These are phyloP conservation scores for Coemansia sp. DNA, from an alignment of 192 early-diverging fungal species.

Conservation along the genomic window DNA sequence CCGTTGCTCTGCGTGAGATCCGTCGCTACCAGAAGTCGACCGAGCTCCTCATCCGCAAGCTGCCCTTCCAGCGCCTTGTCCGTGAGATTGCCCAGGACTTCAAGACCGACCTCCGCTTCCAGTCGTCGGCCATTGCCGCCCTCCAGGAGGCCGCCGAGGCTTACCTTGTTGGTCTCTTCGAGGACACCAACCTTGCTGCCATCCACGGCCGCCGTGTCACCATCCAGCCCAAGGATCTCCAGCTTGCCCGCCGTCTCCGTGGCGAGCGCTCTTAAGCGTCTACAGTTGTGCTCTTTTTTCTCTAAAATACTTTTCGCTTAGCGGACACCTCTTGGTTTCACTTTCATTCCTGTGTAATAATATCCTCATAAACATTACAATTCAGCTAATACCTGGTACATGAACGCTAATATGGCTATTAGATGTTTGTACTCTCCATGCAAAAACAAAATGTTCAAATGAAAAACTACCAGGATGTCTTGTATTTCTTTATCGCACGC, in stretches of 20 bases:
- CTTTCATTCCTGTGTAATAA: constrained; percentile 1
- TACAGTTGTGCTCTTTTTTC: too few species aligned
- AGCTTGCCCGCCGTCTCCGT: constrained; percentile 94
- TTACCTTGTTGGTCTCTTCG: constrained; percentile 86
- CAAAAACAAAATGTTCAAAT: not conserved
- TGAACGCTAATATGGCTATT: too few species aligned
- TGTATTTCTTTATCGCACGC: not conserved
- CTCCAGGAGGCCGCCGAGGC: constrained; percentile 98
- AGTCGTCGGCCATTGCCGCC: constrained; percentile 98
- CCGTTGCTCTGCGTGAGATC: constrained; percentile 89
- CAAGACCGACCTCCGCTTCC: constrained; percentile 99
- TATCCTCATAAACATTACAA: not conserved
- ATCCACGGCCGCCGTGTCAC: constrained; percentile 99
- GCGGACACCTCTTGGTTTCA: too few species aligned
- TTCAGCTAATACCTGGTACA: too few species aligned
- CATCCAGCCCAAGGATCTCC: constrained; percentile 99
- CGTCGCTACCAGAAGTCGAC: constrained; percentile 96
- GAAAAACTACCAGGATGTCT: too few species aligned
- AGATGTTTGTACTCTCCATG: too few species aligned
- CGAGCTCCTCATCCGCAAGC: constrained; percentile 90
- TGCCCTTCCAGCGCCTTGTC: constrained; percentile 94
- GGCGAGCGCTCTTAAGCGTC: constrained; percentile 85
- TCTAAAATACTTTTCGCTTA: not conserved
- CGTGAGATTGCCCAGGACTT: constrained; percentile 99
- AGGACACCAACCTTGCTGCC: constrained; percentile 99